Base-by-base conservation (phyloP, 768 basidiomycete genomes). In the Termitomyces sp. region DNA sequence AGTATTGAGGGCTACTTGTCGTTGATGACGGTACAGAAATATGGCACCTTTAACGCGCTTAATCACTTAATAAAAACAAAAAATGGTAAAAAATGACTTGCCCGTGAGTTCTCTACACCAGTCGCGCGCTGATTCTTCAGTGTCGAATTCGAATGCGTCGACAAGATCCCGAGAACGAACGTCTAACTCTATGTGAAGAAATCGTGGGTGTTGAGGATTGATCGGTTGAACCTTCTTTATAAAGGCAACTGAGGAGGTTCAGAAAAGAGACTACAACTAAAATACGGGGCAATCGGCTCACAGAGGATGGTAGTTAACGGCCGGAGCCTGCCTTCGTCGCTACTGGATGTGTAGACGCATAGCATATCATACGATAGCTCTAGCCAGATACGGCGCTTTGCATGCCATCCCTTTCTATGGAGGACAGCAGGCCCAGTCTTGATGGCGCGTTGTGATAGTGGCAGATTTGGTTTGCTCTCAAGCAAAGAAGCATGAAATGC, bases 401-500 rank as follows among this genome's bases (percentile, higher is more conserved):
- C 62, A 53, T 74, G 79, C 65, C 73, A 72, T 47, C 77, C 79
- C 52, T 71, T 72, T 11, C 76, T 70, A 57, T 78, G 79, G 30
- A 83, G 67, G 1, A 77, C 70, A 3, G 78, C 81, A 2, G 82
- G 68, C 1, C 84, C 86, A 14, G 78, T 62, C 63, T 78, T 81
- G 47, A 87, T 68, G 18, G 80, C 58, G 40, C 76, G 69, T 22
- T 71, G 67, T 6, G 66, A 57, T 13, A 65, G 61, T 8, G 61
- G 56, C 36, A 71, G 57, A 45, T 69, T 74, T 5, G 75, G 71
- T n/a, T 68, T 65, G 26, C 74, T 73, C 0, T 81, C 73, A 16
- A 83, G 75, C 20, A 88, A 67, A 10, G 84, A 78, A 2, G 86
- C 86, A 62, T 87, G 85, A 66, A 88, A 88, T 0, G 83, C 71